Evolutionary conservation across 2,329 filamentous ascomycete species (phyloP).

Genomic region (Cladobotryum protrusum): DNA sequence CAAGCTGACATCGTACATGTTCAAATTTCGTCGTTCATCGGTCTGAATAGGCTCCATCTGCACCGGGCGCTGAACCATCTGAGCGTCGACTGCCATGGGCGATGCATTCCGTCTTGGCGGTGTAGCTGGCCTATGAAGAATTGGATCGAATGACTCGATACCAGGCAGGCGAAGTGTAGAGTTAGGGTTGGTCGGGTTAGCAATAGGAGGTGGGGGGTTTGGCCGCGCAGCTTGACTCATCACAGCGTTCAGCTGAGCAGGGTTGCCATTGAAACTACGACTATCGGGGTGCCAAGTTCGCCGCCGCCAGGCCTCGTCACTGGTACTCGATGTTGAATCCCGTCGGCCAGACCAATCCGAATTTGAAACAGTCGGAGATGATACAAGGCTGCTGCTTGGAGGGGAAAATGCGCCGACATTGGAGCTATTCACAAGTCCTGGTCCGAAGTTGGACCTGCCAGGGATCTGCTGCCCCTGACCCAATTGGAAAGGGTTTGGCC

Average conservation of each 20-base stretch:
- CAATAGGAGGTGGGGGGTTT: slow-evolving; percentile 46
- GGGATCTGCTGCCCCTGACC: slow-evolving; percentile 48
- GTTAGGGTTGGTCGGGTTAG: slow-evolving; percentile 44
- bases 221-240: slow-evolving; percentile 59
- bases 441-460: slow-evolving; percentile 48
- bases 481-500: slow-evolving; percentile 66
- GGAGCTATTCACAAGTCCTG: slow-evolving; percentile 50
- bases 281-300: slow-evolving; percentile 89
- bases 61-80: slow-evolving; percentile 32
- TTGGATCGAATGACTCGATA: slow-evolving; percentile 84
- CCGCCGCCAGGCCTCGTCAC: slow-evolving; percentile 73
- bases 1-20: slow-evolving; percentile 59
- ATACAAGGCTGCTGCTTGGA: slow-evolving; percentile 51
- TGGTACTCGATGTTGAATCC: slow-evolving; percentile 55
- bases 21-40: slow-evolving; percentile 45
- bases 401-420: slow-evolving; percentile 49
- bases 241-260: slow-evolving; percentile 69
- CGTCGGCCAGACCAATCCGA: slow-evolving; percentile 54
- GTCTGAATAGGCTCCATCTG: slow-evolving; percentile 25
- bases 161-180: slow-evolving; percentile 68
- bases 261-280: slow-evolving; percentile 54
- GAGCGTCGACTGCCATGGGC: slow-evolving; percentile 68
- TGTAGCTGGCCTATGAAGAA: slow-evolving; percentile 56
- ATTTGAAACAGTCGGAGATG: slow-evolving; percentile 60
- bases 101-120: slow-evolving; percentile 61